Evolutionary conservation across 208 protist species (phyloP).

Genomic region (Endotrypanum monterogeii): DNA sequence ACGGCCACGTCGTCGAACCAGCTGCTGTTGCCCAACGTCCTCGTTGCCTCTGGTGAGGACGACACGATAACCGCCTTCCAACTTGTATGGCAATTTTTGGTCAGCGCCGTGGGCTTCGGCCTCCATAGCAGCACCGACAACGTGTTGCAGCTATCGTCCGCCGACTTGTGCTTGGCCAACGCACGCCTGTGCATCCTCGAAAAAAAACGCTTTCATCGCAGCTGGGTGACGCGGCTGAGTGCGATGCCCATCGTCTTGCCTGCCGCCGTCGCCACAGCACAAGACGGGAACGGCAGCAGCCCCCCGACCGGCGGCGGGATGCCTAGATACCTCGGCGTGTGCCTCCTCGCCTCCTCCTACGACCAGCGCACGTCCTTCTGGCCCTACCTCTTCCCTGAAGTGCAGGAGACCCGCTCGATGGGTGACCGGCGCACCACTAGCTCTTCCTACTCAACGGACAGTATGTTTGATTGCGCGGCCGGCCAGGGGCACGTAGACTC

Average conservation of each 20-base stretch:
- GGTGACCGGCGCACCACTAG: neutral
- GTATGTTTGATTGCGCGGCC: neutral
- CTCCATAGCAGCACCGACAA: constrained; percentile 19
- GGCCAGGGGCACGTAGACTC: neutral
- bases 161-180: constrained; percentile 17
- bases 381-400: constrained; percentile 44
- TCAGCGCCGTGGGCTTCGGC: constrained; percentile 10
- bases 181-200: constrained; percentile 50
- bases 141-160: constrained; percentile 26
- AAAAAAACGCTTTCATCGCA: constrained; percentile 66
- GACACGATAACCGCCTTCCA: constrained; percentile 80
- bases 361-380: constrained; percentile 80
- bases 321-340: constrained; percentile 48
- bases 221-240: constrained; percentile 66
- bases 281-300: neutral
- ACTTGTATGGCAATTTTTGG: constrained; percentile 29
- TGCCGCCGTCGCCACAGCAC: neutral
- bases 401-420: constrained; percentile 6
- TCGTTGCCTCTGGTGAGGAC: constrained; percentile 76
- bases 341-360: constrained; percentile 69
- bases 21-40: constrained; percentile 61
- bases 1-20: constrained; percentile 34
- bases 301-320: constrained; percentile 24
- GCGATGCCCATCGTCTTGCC: constrained; percentile 53
- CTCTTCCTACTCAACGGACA: neutral